phyloP scores from a whole-genome alignment of 192 early-diverging fungal genomes.

The Backusella parvicylindrica region DNA sequence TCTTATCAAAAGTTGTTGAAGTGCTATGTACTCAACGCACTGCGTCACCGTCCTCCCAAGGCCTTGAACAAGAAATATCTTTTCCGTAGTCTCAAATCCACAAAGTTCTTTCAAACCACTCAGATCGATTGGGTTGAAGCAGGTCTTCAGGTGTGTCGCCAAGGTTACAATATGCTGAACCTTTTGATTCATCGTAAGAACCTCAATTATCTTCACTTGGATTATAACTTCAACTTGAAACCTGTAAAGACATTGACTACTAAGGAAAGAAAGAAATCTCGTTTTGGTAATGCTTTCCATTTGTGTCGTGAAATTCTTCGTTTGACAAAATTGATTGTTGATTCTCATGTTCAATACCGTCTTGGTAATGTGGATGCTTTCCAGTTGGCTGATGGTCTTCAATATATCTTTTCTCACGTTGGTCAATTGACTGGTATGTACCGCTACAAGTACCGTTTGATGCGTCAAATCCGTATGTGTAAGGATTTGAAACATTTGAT shows the following conservation, averaged over 20 bases:
- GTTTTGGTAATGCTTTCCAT: constrained; percentile 98
- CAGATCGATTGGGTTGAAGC: constrained; percentile 99
- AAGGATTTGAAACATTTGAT: constrained; percentile 47
- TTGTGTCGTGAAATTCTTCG: constrained; percentile 94
- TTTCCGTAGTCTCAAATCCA: constrained; percentile 91
- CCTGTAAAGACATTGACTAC: constrained; percentile 98
- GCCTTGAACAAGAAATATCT: constrained; percentile 91
- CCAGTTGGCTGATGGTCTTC: constrained; percentile 97
- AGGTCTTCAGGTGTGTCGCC: constrained; percentile 95
- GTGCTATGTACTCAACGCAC: constrained; percentile 90
- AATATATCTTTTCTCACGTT: constrained; percentile 98
- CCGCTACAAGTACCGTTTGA: constrained; percentile 97
- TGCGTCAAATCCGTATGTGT: constrained; percentile 93
- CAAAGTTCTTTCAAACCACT: constrained; percentile 98
- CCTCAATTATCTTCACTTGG: constrained; percentile 96
- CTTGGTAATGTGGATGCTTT: constrained; percentile 98
- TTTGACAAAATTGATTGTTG: constrained; percentile 94
- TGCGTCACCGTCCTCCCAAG: constrained; percentile 86
- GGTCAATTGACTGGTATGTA: constrained; percentile 99
- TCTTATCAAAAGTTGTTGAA: constrained; percentile 98
- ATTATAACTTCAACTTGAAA: constrained; percentile 99
- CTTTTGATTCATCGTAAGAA: constrained; percentile 98
- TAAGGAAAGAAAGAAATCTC: constrained; percentile 98
- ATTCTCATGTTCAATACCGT: constrained; percentile 97
- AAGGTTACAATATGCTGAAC: constrained; percentile 99